Evolutionary conservation across 139 green algal genomes (phyloP).

Genomic region (Closterium sp.): DNA sequence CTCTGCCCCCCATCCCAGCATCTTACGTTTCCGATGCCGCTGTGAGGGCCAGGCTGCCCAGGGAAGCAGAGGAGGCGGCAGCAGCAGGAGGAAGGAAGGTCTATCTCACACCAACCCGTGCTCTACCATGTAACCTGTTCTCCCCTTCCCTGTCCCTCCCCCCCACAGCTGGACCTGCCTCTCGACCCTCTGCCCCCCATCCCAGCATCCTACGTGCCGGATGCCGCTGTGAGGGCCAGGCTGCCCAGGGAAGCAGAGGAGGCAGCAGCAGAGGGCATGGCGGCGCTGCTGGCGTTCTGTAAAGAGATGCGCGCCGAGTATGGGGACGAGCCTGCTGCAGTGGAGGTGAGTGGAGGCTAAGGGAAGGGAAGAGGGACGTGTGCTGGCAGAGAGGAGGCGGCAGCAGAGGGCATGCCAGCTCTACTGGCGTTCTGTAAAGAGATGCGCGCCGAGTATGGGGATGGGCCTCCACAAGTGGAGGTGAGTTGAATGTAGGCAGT

Average conservation of each 20-base stretch:
- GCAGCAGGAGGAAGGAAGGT: too few species aligned
- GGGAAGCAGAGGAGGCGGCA: too few species aligned
- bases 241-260: slow-evolving; percentile 11
- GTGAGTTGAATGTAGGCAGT: not conserved
- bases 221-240: not conserved
- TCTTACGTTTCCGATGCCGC: too few species aligned
- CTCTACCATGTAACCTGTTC: too few species aligned
- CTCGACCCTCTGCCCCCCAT: not conserved
- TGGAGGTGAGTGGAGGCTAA: slow-evolving; percentile 29
- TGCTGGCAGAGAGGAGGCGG: not conserved
- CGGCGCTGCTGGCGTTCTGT: not conserved
- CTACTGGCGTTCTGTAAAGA: not conserved
- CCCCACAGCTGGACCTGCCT: too few species aligned
- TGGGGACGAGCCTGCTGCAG: slow-evolving; percentile 14
- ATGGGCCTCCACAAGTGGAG: not conserved
- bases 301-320: slow-evolving; percentile 7
- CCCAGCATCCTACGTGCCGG: slow-evolving; percentile 25
- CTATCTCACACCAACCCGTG: too few species aligned
- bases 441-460: not conserved
- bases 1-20: too few species aligned
- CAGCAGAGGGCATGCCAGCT: not conserved
- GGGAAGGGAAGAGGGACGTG: too few species aligned
- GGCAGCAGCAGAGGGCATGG: not conserved
- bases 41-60: too few species aligned
- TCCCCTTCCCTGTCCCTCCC: too few species aligned